Evolutionary conservation across 2,329 filamentous ascomycete species (phyloP).

Genomic region (Fusarium gaditjirri): DNA sequence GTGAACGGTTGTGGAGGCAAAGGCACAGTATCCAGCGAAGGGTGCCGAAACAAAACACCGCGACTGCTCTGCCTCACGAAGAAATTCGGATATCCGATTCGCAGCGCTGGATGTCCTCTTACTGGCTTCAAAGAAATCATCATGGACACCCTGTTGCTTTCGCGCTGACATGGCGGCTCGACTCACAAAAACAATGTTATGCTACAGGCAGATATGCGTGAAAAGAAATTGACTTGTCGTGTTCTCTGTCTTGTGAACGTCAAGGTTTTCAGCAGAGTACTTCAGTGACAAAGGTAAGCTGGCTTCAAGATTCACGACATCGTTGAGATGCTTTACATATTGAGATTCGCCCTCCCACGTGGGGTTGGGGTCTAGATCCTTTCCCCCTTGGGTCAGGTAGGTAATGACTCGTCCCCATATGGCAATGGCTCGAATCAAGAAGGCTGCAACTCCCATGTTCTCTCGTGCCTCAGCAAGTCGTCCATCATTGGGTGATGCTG

Average conservation of each 20-base stretch:
- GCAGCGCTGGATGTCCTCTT: constrained; percentile 84
- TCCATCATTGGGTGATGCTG: constrained; percentile 69
- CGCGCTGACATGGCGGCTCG: constrained; percentile 83
- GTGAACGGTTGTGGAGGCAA: constrained; percentile 93
- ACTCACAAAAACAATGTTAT: constrained; percentile 90
- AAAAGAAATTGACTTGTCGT: constrained; percentile 93
- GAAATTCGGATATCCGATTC: constrained; percentile 83
- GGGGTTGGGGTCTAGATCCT: constrained; percentile 77
- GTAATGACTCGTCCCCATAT: constrained; percentile 91
- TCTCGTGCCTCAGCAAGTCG: constrained; percentile 74
- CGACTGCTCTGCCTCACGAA: constrained; percentile 78
- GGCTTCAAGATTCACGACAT: constrained; percentile 75
- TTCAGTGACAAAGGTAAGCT: constrained; percentile 75
- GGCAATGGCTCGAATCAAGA: constrained; percentile 84
- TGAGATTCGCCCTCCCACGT: constrained; percentile 85
- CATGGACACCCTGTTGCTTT: constrained; percentile 76
- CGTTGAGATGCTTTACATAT: constrained; percentile 75
- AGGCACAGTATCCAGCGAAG: constrained; percentile 94
- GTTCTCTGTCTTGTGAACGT: constrained; percentile 83
- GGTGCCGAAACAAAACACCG: constrained; percentile 83
- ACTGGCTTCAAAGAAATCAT: constrained; percentile 80
- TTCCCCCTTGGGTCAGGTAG: constrained; percentile 90
- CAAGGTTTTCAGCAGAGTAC: constrained; percentile 84
- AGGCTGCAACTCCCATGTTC: constrained; percentile 95
- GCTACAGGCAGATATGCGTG: constrained; percentile 88